A percentile compares a stretch with the other conserved stretches of the same genome.
phyloP scores from a whole-genome alignment of 805 yeast genomes.

The Hanseniaspora clermontiae region DNA sequence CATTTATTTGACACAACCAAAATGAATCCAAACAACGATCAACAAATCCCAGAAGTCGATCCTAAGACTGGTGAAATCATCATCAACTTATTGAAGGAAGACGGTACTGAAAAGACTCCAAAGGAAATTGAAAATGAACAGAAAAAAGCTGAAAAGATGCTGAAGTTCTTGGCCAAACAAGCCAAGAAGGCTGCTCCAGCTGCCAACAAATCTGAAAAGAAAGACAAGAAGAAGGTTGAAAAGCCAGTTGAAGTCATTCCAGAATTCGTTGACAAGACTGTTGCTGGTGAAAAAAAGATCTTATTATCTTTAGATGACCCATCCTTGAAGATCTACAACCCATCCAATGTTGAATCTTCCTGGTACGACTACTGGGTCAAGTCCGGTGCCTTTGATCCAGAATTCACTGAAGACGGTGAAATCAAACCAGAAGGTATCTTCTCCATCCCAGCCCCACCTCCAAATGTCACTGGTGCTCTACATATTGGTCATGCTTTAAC shows the following conservation, averaged over 20 bases:
- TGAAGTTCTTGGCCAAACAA: conserved; percentile 75
- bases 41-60: conserved; percentile 25
- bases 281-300: conserved; percentile 80
- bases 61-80: conserved; percentile 29
- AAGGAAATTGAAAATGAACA: conserved; percentile 78
- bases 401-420: conserved; percentile 60
- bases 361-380: conserved; percentile 98
- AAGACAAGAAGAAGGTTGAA: conserved; percentile 59
- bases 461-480: conserved; percentile 95
- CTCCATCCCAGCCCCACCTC: conserved; percentile 97
- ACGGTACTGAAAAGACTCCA: conserved; percentile 49
- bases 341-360: conserved; percentile 83
- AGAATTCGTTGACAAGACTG: conserved; percentile 74
- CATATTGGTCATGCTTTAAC: conserved; percentile 98
- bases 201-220: conserved; percentile 32
- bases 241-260: conserved; percentile 61
- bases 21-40: conserved; percentile 12
- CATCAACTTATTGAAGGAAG: conserved; percentile 30
- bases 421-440: conserved; percentile 72
- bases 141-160: conserved; percentile 76
- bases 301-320: conserved; percentile 83
- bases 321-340: conserved; percentile 85
- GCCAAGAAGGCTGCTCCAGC: conserved; percentile 40
- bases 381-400: conserved; percentile 79
- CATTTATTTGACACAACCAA: conserved; percentile 1